These are phyloP conservation scores for Talinum fruticosum DNA, from an alignment of 148 eudicot species.

Conservation along the genomic window DNA sequence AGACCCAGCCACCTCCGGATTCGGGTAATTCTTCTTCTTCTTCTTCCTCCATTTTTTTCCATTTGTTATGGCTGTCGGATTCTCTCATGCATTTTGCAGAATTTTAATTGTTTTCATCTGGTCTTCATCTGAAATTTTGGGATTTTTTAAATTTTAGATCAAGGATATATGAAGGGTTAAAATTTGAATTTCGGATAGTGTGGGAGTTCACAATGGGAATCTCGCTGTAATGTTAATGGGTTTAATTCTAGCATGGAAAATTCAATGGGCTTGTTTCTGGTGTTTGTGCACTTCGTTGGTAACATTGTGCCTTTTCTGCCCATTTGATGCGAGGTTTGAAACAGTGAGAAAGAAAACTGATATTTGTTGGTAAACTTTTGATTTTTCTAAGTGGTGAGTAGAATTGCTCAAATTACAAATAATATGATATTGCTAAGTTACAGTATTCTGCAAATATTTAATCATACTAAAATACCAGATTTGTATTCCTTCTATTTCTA, in stretches of 20 bases:
- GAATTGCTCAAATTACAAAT: background rate
- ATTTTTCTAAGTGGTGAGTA: background rate
- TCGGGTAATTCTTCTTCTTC: background rate
- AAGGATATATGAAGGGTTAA: background rate
- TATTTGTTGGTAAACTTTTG: background rate
- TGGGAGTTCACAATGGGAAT: background rate
- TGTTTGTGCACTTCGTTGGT: background rate
- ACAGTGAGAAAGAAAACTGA: background rate
- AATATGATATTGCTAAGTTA: background rate
- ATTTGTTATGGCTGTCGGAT: background rate
- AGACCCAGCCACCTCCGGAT: background rate
- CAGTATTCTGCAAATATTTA: too few species aligned
- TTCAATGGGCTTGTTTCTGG: background rate
- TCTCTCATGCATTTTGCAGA: background rate
- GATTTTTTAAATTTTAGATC: background rate
- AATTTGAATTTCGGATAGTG: background rate
- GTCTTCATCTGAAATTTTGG: background rate
- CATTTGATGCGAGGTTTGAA: background rate
- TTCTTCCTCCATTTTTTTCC: background rate
- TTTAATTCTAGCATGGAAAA: background rate
- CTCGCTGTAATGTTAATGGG: background rate
- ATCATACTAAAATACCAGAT: background rate
- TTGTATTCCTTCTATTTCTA: background rate
- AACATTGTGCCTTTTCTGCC: background rate
- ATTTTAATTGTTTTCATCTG: background rate